Evolutionary conservation across 345 rosid species (phyloP).

Genomic region (Durio zibethinus): DNA sequence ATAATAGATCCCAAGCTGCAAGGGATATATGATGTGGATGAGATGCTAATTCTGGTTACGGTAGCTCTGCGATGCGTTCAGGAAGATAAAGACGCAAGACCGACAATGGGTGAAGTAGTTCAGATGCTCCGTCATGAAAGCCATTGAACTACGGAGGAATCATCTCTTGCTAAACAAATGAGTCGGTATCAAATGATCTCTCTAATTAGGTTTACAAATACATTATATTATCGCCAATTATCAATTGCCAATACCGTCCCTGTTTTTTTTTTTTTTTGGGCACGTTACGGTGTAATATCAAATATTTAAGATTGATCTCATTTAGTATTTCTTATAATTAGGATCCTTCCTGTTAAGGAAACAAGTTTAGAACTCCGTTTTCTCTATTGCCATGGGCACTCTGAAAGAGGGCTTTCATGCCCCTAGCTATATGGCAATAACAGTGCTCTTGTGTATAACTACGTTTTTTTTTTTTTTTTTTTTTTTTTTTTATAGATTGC

Average conservation of each 20-base stretch:
- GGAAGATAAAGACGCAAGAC: constrained; percentile 28
- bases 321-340: neutral
- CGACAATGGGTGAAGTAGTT: constrained; percentile 30
- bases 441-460: too few relatives aligned
- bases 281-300: too few relatives aligned
- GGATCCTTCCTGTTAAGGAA: too few relatives aligned
- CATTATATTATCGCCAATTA: neutral
- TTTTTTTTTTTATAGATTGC: too few relatives aligned
- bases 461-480: too few relatives aligned
- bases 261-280: too few relatives aligned
- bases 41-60: constrained; percentile 14
- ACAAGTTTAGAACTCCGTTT: too few relatives aligned
- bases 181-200: neutral
- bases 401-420: neutral
- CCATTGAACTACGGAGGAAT: neutral
- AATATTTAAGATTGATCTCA: neutral
- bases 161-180: neutral
- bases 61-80: constrained; percentile 28
- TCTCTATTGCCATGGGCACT: neutral
- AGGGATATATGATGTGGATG: neutral
- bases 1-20: constrained; percentile 19
- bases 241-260: too few relatives aligned
- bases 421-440: too few relatives aligned
- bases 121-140: constrained; percentile 18
- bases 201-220: neutral